Base-by-base conservation (phyloP, 2,329 filamentous ascomycete species). In the Microcera coccophila region DNA sequence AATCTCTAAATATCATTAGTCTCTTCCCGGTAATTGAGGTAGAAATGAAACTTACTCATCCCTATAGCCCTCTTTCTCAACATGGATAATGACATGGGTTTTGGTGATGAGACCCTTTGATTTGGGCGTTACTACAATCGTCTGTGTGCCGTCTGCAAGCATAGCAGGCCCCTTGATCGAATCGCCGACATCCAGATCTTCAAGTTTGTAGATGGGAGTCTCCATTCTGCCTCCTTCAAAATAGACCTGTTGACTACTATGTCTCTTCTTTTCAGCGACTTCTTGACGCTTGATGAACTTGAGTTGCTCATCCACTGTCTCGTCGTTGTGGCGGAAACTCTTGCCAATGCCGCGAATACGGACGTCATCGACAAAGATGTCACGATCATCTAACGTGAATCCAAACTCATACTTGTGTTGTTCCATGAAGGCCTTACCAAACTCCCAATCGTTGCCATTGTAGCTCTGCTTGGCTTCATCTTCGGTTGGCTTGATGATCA, bases 381-480 rank as follows among this genome's bases (percentile, higher is more conserved):
- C 88, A 42, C 90, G 76, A 45, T 94, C 87, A 18, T 79, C 75
- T 3, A 96, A 72, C 0, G 87, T 94, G 59, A 96, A 96, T 0
- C 90, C 90, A 60, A 96, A 96, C 60, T 96, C 90, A 60, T 93
- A 90, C 39, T 89, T 83, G 60, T 96, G 90, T 54, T 95, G 88
- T 55, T 82, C 81, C 22, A 94, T 73, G 58, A 97, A 96, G 0
- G 88, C 90, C 52, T 83, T 79, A 3, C 84, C 88, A 65, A 90
- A 96, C 1, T 83, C 85, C 86, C 87, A 94, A 8, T 84, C 78
- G 18, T 87, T 79, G 5, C 80, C 82, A 18, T 64, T 71, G 50
- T 78, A 85, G 12, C 75, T 69, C 29, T 75, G 73, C 45, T 79
- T 68, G 0, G 74, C 74, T 43, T 87, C 82, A 38, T 81, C 76